Percentiles rank a stretch among this genome's conserved stretches.
phyloP scores from a whole-genome alignment of 257 asterid genomes.

The Capsicum chinense region DNA sequence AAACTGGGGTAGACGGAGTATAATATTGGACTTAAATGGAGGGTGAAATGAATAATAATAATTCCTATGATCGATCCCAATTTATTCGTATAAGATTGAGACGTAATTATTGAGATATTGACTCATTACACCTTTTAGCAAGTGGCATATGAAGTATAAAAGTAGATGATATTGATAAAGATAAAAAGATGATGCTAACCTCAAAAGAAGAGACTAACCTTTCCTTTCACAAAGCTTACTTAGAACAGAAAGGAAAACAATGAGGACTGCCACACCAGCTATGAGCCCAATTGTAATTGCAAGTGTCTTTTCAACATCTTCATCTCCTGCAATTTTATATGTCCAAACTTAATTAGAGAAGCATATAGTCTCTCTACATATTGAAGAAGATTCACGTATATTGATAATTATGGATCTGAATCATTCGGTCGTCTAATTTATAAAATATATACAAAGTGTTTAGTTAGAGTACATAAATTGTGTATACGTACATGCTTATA shows the following conservation, averaged over 20 bases:
- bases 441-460: neutral
- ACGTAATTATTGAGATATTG: neutral
- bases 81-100: neutral
- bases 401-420: neutral
- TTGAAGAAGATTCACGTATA: neutral
- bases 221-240: constrained; percentile 55
- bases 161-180: neutral
- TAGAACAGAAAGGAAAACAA: constrained; percentile 74
- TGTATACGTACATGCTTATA: neutral
- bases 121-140: neutral
- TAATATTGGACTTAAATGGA: neutral
- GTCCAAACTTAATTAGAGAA: neutral
- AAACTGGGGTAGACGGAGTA: neutral
- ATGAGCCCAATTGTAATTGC: constrained; percentile 86
- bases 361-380: neutral
- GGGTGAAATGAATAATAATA: too few relatives aligned
- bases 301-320: constrained; percentile 69
- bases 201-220: constrained; percentile 44
- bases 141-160: neutral
- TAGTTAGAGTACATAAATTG: neutral
- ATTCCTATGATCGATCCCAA: too few relatives aligned
- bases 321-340: constrained; percentile 39
- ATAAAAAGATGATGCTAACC: neutral
- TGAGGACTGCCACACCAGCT: constrained; percentile 76
- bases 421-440: neutral